Base-by-base conservation (phyloP, 1,284 basidiomycete species). In the Pseudozyma hubeiensis region DNA sequence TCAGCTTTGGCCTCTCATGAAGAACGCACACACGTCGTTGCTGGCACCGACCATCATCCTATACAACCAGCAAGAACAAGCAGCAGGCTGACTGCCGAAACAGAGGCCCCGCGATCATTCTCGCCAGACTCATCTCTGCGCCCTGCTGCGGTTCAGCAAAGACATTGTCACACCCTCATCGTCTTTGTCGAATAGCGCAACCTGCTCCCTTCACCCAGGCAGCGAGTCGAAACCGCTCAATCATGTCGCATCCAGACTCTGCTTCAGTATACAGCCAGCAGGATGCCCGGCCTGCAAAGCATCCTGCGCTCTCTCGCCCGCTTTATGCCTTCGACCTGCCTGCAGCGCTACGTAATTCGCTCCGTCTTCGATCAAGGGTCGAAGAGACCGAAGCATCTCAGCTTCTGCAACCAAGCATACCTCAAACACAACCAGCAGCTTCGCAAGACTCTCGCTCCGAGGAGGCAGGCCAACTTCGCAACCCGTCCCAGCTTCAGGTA, bases 311-410 rank as follows among this genome's bases (percentile, higher is more conserved):
- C 10, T 48, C 61, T 7, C 43, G 73, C n/a, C 79, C 79, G 3
- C 64, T 81, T 17, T 81, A 79, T 47, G 78, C 65, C 7, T 79
- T 74, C 47, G 69, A 75, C 33, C 61, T 81, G 11, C 79, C 79
- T 1, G 40, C 52, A 13, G 43, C 50, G 14, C 49, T 79, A 1
- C 59, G 64, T 10, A 24, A 56, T 37, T 39, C 58, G 5, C 66
- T 78, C 30, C 60, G 64, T 37, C 63, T 81, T 17, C 67, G 74
- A 19, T 70, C 66, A 1, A 49, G 55, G 8, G 53, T 74, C 31
- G 70, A 67, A 4, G 63, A 64, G 30, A 34, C 47, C 9, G 73
- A 75, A 16, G 60, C 61, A 7, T 47, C 72, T 16, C 58, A 64
- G 35, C 58, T 74, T 1, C 58, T 69, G 11, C 44, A 49, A 3